phyloP scores from a whole-genome alignment of 202 grass and related monocot species.

The Alloteropsis angusta region DNA sequence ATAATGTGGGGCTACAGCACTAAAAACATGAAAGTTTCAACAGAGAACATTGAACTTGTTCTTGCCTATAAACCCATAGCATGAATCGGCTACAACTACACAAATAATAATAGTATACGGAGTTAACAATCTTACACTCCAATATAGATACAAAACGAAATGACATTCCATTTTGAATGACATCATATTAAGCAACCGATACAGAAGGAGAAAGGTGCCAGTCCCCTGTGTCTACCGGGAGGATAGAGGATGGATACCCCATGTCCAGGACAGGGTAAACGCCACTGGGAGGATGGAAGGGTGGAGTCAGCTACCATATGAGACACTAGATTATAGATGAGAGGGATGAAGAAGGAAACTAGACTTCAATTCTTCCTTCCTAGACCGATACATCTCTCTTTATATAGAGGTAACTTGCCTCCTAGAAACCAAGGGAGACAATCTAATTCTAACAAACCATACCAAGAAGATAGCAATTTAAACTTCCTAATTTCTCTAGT shows the following conservation, averaged over 20 bases:
- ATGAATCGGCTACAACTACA: not conserved
- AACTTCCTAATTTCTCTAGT: too few species aligned
- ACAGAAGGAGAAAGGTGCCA: not conserved
- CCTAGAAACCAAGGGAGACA: not conserved
- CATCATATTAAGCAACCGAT: not conserved
- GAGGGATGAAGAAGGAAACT: not conserved
- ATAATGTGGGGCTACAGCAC: not conserved
- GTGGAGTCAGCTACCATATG: too few species aligned
- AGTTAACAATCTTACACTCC: not conserved
- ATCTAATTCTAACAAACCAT: too few species aligned
- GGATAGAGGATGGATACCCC: too few species aligned
- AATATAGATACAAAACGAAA: not conserved
- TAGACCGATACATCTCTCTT: not conserved
- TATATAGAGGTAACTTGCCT: not conserved
- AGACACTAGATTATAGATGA: not conserved
- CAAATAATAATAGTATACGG: not conserved
- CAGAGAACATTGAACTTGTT: not conserved
- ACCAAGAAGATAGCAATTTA: too few species aligned
- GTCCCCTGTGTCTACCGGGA: not conserved
- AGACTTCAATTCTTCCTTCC: not conserved
- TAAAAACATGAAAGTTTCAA: not conserved
- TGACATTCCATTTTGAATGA: not conserved
- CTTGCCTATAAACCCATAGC: not conserved
- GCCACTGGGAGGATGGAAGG: too few species aligned
- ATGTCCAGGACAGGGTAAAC: too few species aligned